Evolutionary conservation across 495 filamentous ascomycete species (phyloP), one percentile per base, ranked within the genome.

Genomic region (Penicillium lagena): DNA sequence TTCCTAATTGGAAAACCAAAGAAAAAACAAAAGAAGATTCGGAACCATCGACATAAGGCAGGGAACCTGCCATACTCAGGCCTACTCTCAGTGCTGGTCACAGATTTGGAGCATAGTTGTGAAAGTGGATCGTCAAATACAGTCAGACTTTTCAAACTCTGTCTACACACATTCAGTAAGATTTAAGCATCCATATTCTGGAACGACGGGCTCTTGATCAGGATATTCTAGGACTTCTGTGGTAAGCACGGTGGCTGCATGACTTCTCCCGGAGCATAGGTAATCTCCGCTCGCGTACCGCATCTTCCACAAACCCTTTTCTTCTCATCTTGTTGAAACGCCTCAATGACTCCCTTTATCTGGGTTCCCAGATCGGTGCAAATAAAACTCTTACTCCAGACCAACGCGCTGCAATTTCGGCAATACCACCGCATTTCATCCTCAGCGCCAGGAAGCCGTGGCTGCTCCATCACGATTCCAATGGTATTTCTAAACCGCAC

Each of bases 301-400:
- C 93, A 98, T 11, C 71, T 74, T 53, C 76, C 75, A 68, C 93
- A 98, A 47, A 68, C 85, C 64, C 93, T 78, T 64, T 76, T 79
- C 52, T 79, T 78, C 47, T 83, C 78, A 54, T 81, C 81, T 2
- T 66, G 77, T 54, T 80, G 85, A 60, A 96, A 96, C 37, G 67
- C 76, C 59, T 95, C 81, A 28, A 98, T 91, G 5, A 91, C 94
- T 43, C 76, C 82, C 74, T 96, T 98, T 45, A 98, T 89, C 76
- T 98, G 93, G 34, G 88, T 95, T 12, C 93, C 93, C 40, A 98
- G 63, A 65, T 98, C 85, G 35, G 84, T 90, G 56, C 89, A 95
- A 55, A 91, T 80, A 61, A 98, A 98, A 6, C 74, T 67, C 33
- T 82, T 84, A 71, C 96, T 90, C 66, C 90, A 82, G 5, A 98